These are phyloP conservation scores for Letharia lupina DNA, from an alignment of 495 filamentous ascomycete genomes.

Conservation along the genomic window DNA sequence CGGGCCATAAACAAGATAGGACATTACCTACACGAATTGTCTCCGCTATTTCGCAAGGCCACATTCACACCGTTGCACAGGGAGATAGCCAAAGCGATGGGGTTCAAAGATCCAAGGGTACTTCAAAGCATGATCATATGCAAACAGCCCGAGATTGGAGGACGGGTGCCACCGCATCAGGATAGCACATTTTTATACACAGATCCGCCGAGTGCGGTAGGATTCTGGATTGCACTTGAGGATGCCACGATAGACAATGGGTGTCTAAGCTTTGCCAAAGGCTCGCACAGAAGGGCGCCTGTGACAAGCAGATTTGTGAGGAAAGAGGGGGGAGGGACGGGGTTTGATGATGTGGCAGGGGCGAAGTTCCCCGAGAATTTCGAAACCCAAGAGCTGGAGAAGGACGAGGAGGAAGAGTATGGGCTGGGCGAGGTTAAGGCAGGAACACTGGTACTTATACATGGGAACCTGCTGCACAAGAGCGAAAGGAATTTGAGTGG, in stretches of 20 bases:
- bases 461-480: constrained; percentile 94
- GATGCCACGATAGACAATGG: constrained; percentile 80
- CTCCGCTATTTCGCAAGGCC: constrained; percentile 58
- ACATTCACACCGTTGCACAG: constrained; percentile 48
- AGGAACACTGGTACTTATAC: constrained; percentile 83
- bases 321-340: constrained; percentile 44
- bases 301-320: constrained; percentile 70
- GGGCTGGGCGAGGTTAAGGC: constrained; percentile 74
- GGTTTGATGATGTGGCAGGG: constrained; percentile 41
- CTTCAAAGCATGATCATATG: constrained; percentile 97
- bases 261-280: constrained; percentile 74
- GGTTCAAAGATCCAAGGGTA: constrained; percentile 63
- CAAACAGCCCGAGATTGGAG: constrained; percentile 95
- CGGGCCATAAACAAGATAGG: constrained; percentile 94
- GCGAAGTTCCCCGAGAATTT: constrained; percentile 36
- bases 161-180: constrained; percentile 77
- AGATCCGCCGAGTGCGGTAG: constrained; percentile 78
- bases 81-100: constrained; percentile 59
- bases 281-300: constrained; percentile 60
- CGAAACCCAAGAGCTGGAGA: constrained; percentile 22
- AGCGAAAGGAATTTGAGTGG: constrained; percentile 82
- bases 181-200: constrained; percentile 92
- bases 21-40: constrained; percentile 74
- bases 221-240: constrained; percentile 93
- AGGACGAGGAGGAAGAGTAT: constrained; percentile 48